Evolutionary conservation across 2,329 filamentous ascomycete species (phyloP).

Genomic region (Elsinoe perseae): DNA sequence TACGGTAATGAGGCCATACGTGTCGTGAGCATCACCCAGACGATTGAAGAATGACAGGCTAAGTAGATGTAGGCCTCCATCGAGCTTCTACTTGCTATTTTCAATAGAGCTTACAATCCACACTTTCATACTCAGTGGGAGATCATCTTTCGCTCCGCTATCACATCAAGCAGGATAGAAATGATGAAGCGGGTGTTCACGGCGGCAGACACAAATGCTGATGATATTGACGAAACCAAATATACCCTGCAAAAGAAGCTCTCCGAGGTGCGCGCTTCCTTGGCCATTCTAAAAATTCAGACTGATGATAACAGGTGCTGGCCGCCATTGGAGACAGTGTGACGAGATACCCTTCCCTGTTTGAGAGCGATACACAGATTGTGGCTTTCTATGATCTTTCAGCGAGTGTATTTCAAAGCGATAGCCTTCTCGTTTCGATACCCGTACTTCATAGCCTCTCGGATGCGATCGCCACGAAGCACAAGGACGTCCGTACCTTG

Average conservation of each 20-base stretch:
- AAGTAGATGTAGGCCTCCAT: slow-evolving; percentile 47
- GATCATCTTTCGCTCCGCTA: slow-evolving; percentile 23
- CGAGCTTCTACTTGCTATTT: slow-evolving; percentile 32
- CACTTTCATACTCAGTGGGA: slow-evolving; percentile 52
- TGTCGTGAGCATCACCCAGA: not conserved
- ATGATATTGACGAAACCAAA: slow-evolving; percentile 82
- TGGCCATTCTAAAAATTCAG: not conserved
- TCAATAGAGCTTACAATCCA: slow-evolving; percentile 49
- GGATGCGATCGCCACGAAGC: slow-evolving; percentile 63
- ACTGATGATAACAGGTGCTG: slow-evolving; percentile 53
- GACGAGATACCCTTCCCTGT: slow-evolving; percentile 60
- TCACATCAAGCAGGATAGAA: slow-evolving; percentile 26
- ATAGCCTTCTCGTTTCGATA: slow-evolving; percentile 87
- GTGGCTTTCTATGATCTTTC: slow-evolving; percentile 72
- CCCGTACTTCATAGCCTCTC: slow-evolving; percentile 87
- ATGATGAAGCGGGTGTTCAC: slow-evolving; percentile 28
- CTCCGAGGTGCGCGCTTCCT: slow-evolving; percentile 59
- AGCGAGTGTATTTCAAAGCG: slow-evolving; percentile 68
- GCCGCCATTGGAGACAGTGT: slow-evolving; percentile 79
- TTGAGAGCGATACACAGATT: slow-evolving; percentile 60
- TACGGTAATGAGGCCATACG: slow-evolving; percentile 60
- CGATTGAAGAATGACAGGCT: slow-evolving; percentile 17
- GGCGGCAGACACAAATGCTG: slow-evolving; percentile 34
- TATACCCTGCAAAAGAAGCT: slow-evolving; percentile 91
- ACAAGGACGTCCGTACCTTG: slow-evolving; percentile 59